Base-by-base conservation (phyloP, 805 yeast genomes). In the Lipomyces mesembrius region DNA sequence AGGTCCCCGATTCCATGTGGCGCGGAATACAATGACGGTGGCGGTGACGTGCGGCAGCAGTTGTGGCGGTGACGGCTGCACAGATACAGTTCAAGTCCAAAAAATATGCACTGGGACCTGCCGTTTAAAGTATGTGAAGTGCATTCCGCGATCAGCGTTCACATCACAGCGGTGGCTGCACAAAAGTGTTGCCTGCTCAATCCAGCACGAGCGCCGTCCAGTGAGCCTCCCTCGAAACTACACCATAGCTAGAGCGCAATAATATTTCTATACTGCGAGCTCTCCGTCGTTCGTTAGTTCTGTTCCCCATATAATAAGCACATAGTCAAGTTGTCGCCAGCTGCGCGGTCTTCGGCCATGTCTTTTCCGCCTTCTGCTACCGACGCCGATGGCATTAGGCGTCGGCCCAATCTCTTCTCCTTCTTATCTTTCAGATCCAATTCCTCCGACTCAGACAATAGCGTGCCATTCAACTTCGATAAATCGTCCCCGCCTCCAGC, bases 391-490 rank as follows among this genome's bases (percentile, higher is more conserved):
- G 71, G 71, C 39, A 67, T 68, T 29, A 61, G 71, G n/a, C 71
- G 71, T 39, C 70, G 71, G 20, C 71, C 71, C 1, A 53, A 57
- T 11, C 22, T 68, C 57, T 66, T 68, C 57, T 63, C 71, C 22
- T 67, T 68, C 60, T 62, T 68, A 46, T 68, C 71, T 29, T 68
- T 68, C 58, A 56, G 71, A 53, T 35, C 70, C 20, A 55, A 35
- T 20, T 25, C 54, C 57, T 22, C 59, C 62, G 17, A 34, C 43
- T 39, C 35, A 34, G 17, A 20, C 22, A 9, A 20, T 29, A 11
- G 29, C 34, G 58, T 58, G 60, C 46, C 66, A n/a, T 62, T 64
- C 14, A 52, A 56, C 51, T 64, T 67, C 39, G 71, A 68, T 37
- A 68, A 68, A 63, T 46, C 43, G 9, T 59, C 61, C 8, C 6